phyloP scores from a whole-genome alignment of 2,329 filamentous ascomycete genomes.

The Penicillium janthinellum region DNA sequence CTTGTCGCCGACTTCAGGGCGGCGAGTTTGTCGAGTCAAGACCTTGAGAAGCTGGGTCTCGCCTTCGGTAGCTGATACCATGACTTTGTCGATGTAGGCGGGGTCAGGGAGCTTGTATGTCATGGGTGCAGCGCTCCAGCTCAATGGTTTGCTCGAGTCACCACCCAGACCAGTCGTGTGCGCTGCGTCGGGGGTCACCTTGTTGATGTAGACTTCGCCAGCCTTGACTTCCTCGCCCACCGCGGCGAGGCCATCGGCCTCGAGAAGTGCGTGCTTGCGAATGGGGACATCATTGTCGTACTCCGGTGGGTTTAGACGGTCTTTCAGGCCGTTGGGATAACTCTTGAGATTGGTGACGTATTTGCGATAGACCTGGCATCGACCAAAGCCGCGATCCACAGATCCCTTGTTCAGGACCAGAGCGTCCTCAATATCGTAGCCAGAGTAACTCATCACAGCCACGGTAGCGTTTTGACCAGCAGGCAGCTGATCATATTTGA shows the following conservation, averaged over 20 bases:
- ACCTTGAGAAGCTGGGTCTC: constrained; percentile 89
- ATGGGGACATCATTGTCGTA: constrained; percentile 63
- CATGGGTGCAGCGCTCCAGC: constrained; percentile 46
- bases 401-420: constrained; percentile 96
- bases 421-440: constrained; percentile 99
- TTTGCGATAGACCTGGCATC: constrained; percentile 98
- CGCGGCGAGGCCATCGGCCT: constrained; percentile 83
- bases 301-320: constrained; percentile 63
- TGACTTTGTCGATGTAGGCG: constrained; percentile 92
- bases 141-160: constrained; percentile 58
- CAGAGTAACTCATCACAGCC: constrained; percentile 98
- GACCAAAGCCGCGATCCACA: constrained; percentile 89
- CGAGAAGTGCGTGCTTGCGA: constrained; percentile 71
- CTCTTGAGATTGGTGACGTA: constrained; percentile 82
- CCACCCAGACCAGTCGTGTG: constrained; percentile 65
- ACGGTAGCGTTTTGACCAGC: constrained; percentile 97
- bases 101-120: constrained; percentile 83
- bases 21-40: constrained; percentile 90
- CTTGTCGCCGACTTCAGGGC: constrained; percentile 95
- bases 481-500: constrained; percentile 95
- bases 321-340: constrained; percentile 77
- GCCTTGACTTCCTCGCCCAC: constrained; percentile 78
- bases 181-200: constrained; percentile 79
- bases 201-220: constrained; percentile 88
- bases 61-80: constrained; percentile 85